A percentile compares a stretch with the other conserved stretches of the same genome.
Conservation (phyloP, 192 early-diverging fungal species). For the Martensiomyces pterosporus region DNA sequence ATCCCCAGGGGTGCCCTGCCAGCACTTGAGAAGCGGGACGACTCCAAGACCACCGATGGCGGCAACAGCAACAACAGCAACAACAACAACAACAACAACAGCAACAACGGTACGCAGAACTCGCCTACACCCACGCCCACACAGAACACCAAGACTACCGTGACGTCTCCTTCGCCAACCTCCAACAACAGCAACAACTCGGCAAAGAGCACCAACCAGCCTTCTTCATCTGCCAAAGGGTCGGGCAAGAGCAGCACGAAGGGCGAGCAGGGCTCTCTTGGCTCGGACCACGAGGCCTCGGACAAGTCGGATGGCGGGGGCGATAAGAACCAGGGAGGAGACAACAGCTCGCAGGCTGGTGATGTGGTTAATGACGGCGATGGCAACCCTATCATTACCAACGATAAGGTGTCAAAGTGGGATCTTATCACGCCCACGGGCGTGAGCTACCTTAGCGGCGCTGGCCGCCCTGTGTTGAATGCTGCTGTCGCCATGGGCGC, state of each 20-base stretch:
- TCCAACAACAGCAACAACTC: background rate
- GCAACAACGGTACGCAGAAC: background rate
- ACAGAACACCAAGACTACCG: too few species aligned
- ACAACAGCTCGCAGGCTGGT: slow-evolving; percentile 7
- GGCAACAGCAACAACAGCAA: slow-evolving; percentile 7
- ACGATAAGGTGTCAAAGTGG: slow-evolving; percentile 35
- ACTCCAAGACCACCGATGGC: background rate
- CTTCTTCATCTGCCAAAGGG: background rate
- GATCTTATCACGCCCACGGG: slow-evolving; percentile 38
- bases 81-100: slow-evolving; percentile 5
- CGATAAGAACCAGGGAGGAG: background rate
- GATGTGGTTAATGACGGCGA: slow-evolving; percentile 27
- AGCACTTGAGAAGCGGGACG: background rate
- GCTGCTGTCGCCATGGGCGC: slow-evolving; percentile 1
- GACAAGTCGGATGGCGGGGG: background rate
- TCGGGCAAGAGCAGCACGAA: background rate
- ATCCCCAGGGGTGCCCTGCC: background rate
- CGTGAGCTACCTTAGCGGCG: slow-evolving; percentile 39
- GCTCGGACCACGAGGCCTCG: too few species aligned
- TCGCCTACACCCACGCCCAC: background rate
- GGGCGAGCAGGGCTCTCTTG: too few species aligned
- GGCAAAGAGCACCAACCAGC: background rate
- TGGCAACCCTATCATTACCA: slow-evolving; percentile 42
- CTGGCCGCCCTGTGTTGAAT: background rate
- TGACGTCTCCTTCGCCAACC: too few species aligned